These are phyloP conservation scores for Xenoacremonium recifei DNA, from an alignment of 2,329 filamentous ascomycete genomes.

Conservation along the genomic window DNA sequence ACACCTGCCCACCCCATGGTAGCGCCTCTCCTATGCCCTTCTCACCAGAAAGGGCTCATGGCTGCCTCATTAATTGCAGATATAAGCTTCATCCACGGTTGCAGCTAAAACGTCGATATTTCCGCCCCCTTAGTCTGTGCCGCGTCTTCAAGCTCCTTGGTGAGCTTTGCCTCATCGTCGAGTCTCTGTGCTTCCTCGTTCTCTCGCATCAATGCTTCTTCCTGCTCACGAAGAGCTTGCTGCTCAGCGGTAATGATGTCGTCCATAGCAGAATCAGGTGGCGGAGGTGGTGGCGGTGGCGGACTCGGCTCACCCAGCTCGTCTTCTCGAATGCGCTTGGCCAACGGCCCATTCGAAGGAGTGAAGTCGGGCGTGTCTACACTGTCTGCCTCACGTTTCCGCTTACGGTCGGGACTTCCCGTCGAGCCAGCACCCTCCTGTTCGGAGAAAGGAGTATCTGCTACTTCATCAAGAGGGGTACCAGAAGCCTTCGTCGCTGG, in stretches of 20 bases:
- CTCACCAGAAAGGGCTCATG: constrained; percentile 5
- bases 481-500: constrained; percentile 11
- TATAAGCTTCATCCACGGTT: no score
- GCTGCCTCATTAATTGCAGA: constrained; percentile 13
- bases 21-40: constrained; percentile 4
- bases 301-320: constrained; percentile 37
- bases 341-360: constrained; percentile 55
- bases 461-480: constrained; percentile 27
- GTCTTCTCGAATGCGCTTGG: constrained; percentile 52
- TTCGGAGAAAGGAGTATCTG: constrained; percentile 40
- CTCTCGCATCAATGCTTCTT: constrained; percentile 49
- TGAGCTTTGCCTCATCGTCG: constrained; percentile 44
- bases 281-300: constrained; percentile 50
- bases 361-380: constrained; percentile 43
- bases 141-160: constrained; percentile 25
- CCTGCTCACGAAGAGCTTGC: constrained; percentile 46
- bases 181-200: constrained; percentile 55
- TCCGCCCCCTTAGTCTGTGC: constrained; percentile 22
- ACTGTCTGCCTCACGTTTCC: constrained; percentile 54
- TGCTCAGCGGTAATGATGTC: constrained; percentile 41
- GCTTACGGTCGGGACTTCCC: constrained; percentile 56
- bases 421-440: constrained; percentile 45
- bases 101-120: no score
- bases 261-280: constrained; percentile 39
- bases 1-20: no score